These are phyloP conservation scores for Suillus discolor DNA, from an alignment of 768 basidiomycete species.

Conservation along the genomic window DNA sequence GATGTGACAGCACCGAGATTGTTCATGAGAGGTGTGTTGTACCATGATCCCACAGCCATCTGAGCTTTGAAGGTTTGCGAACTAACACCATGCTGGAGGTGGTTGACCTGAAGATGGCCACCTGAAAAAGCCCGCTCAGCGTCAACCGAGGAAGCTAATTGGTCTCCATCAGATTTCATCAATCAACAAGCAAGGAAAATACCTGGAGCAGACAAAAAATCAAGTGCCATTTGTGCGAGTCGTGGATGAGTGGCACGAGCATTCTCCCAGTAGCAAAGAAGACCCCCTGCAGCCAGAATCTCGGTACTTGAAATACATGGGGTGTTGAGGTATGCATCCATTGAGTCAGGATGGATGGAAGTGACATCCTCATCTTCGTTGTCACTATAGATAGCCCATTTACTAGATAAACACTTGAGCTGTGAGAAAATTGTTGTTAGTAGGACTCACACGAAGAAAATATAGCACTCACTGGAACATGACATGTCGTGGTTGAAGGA, in stretches of 20 bases:
- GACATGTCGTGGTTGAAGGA: too few relatives aligned
- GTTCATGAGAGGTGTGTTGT: conserved; percentile 23
- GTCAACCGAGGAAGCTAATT: conserved; percentile 33
- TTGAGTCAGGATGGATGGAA: neutral
- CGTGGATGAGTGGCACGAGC: conserved; percentile 13
- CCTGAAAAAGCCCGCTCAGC: conserved; percentile 39
- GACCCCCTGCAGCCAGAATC: conserved; percentile 14
- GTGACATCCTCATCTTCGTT: neutral
- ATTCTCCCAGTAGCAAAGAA: conserved; percentile 17
- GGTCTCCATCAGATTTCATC: too few relatives aligned
- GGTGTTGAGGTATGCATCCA: too few relatives aligned
- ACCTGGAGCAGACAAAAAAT: conserved; percentile 31
- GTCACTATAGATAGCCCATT: neutral
- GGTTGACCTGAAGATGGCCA: conserved; percentile 33
- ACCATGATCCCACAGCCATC: conserved; percentile 36
- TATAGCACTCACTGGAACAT: too few relatives aligned
- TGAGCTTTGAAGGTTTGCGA: conserved; percentile 38
- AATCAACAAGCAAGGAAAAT: too few relatives aligned
- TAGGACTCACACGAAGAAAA: neutral
- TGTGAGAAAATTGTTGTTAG: neutral
- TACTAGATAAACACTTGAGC: neutral
- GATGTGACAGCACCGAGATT: conserved; percentile 13
- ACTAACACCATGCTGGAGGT: conserved; percentile 35
- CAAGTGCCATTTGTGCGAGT: conserved; percentile 27
- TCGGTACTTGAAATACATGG: conserved; percentile 6